Percentiles rank a stretch among this genome's conserved stretches.
Conservation (phyloP, 306 rosid genomes). For the Lablab purpureus region DNA sequence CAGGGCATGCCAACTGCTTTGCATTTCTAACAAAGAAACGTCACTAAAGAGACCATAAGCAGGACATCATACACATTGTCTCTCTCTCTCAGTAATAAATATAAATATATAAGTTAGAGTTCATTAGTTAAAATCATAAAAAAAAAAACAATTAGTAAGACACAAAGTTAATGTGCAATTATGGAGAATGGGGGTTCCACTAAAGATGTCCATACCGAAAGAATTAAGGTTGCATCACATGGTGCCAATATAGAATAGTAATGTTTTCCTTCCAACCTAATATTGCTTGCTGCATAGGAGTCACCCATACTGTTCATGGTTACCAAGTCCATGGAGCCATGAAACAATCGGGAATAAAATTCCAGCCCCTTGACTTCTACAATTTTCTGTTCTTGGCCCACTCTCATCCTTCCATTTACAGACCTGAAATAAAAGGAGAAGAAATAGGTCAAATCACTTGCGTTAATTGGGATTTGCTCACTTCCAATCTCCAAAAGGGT, state of each 20-base stretch:
- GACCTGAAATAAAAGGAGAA: constrained; percentile 59
- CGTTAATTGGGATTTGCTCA: constrained; percentile 32
- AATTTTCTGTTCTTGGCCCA: constrained; percentile 72
- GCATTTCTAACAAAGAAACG: constrained; percentile 19
- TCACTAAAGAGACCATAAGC: constrained; percentile 30
- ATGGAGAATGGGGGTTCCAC: constrained; percentile 10
- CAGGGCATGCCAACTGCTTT: not conserved
- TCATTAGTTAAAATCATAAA: not conserved
- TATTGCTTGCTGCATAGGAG: constrained; percentile 38
- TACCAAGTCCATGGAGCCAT: constrained; percentile 55
- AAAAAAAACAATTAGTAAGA: constrained; percentile 17
- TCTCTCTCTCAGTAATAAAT: not conserved
- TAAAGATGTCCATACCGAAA: constrained; percentile 66
- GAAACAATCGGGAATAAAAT: constrained; percentile 71
- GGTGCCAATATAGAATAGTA: constrained; percentile 76
- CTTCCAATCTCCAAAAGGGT: constrained; percentile 15
- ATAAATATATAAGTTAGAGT: not conserved
- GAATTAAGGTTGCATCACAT: constrained; percentile 74
- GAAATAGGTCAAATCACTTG: not conserved
- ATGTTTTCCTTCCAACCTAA: constrained; percentile 50
- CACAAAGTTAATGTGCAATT: constrained; percentile 21
- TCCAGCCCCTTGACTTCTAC: constrained; percentile 82
- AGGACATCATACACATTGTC: not conserved
- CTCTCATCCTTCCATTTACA: constrained; percentile 63
- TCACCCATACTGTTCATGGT: constrained; percentile 51